A percentile compares a stretch with the other conserved stretches of the same genome.
Conservation (phyloP, 2,329 filamentous ascomycete genomes). For the Epichloe aotearoae region DNA sequence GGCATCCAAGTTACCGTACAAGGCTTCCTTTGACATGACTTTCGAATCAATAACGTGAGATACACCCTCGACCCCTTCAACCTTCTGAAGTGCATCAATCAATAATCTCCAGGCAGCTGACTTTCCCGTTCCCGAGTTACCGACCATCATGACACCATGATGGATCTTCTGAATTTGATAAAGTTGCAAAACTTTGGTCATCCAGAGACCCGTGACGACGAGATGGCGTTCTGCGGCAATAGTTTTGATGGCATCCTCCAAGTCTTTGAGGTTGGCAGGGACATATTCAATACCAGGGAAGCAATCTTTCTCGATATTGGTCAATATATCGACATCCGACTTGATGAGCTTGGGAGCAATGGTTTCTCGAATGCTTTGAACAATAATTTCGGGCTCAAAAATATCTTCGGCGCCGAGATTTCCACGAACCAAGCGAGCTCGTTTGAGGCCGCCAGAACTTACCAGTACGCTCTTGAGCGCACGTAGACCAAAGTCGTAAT, state of each 20-base stretch:
- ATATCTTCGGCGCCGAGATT: conserved; percentile 52
- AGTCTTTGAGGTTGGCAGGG: conserved; percentile 67
- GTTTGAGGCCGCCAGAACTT: conserved; percentile 92
- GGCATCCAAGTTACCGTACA: conserved; percentile 91
- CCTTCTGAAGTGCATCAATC: conserved; percentile 77
- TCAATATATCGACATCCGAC: conserved; percentile 80
- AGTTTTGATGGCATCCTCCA: conserved; percentile 69
- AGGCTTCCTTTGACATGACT: conserved; percentile 97
- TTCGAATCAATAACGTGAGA: conserved; percentile 98
- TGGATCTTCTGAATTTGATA: conserved; percentile 98
- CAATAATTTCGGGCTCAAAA: conserved; percentile 92
- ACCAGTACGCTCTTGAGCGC: conserved; percentile 97
- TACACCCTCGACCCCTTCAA: conserved; percentile 85
- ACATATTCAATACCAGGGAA: conserved; percentile 91
- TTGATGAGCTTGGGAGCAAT: conserved; percentile 96
- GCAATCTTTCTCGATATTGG: conserved; percentile 65
- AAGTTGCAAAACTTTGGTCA: conserved; percentile 91
- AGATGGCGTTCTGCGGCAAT: conserved; percentile 77
- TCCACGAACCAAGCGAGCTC: conserved; percentile 54
- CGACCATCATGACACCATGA: conserved; percentile 99
- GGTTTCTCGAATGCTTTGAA: conserved; percentile 95
- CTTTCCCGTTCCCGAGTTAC: conserved; percentile 94
- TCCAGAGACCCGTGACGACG: conserved; percentile 87
- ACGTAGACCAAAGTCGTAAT: conserved; percentile 97
- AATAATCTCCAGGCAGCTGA: conserved; percentile 89